phyloP scores from a whole-genome alignment of 1,284 basidiomycete genomes.

The Inonotus obliquus region DNA sequence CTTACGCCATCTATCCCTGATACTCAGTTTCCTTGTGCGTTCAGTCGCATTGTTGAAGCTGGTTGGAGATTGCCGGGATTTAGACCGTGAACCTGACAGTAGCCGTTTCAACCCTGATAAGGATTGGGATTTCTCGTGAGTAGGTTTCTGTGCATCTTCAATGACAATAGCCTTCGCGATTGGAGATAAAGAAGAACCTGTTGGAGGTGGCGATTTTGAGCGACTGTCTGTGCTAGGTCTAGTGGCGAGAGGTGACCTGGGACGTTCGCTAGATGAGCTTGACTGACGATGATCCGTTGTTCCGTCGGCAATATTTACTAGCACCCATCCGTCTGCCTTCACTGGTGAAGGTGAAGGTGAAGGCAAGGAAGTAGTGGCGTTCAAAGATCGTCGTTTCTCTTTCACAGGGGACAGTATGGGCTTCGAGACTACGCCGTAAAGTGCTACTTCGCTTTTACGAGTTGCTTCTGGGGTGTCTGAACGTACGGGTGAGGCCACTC shows the following conservation, averaged over 20 bases:
- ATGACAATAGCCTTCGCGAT: slow-evolving; percentile 16
- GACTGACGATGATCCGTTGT: neutral
- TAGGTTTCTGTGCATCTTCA: slow-evolving; percentile 8
- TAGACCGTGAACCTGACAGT: slow-evolving; percentile 11
- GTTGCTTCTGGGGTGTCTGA: slow-evolving; percentile 9
- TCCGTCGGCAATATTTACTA: slow-evolving; percentile 16
- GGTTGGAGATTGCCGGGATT: neutral
- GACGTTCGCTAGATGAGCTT: neutral
- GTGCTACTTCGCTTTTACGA: slow-evolving; percentile 17
- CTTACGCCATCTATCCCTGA: slow-evolving; percentile 14
- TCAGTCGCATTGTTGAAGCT: neutral
- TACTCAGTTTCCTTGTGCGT: slow-evolving; percentile 1
- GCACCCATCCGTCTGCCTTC: slow-evolving; percentile 15
- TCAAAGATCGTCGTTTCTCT: slow-evolving; percentile 1
- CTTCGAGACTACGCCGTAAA: slow-evolving; percentile 1
- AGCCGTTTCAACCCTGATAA: slow-evolving; percentile 5
- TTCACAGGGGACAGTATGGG: neutral
- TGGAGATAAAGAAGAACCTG: slow-evolving; percentile 9
- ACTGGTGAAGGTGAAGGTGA: neutral
- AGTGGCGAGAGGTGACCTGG: neutral
- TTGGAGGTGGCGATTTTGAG: neutral
- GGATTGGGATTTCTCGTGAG: neutral
- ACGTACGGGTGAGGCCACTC: slow-evolving; percentile 11
- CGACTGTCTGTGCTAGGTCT: neutral
- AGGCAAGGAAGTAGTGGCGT: neutral